Evolutionary conservation across 2,329 filamentous ascomycete genomes (phyloP), one percentile per base, ranked within the genome.

Genomic region (Mycogone perniciosa): DNA sequence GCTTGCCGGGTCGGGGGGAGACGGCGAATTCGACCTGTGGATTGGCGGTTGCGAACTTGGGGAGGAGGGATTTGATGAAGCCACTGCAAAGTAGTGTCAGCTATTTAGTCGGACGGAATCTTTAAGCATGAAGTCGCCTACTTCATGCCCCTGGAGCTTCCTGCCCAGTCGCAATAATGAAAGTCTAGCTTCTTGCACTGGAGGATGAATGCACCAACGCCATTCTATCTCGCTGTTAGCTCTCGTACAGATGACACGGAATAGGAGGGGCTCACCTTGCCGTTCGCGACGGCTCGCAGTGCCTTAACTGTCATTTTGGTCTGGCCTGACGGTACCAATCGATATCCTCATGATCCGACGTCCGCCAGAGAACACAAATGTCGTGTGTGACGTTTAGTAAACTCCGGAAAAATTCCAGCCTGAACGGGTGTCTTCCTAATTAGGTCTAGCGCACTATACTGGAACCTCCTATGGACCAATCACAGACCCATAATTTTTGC

Each of bases 181-280:
- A 99, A 89, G 69, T 96, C 89, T 69, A 99, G 77, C 66, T 86
- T 88, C 77, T 89, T 95, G 83, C 93, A 99, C 76, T 96, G 92
- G 52, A 96, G 82, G 71, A 99, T 89, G 76, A 97, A 97, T 67
- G 91, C 88, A 64, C 92, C 92, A 60, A 97, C 79, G 78, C 93
- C 93, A 76, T 99, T 97, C 91, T 97, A 33, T 6, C 33, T 40
- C 54, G 62, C 44, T 61, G 64, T 50, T 33, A 54, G 52, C 30
- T 44, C 31, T 38, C 27, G 10, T n/a, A 35, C 11, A 13, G 27
- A 30, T 26, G n/a, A 34, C 35, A n/a, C 20, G 11, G 20, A 29
- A 26, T 26, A 7, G 2, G 20, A n/a, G n/a, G 8, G 26, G 43
- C 45, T 20, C 73, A 82, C 81, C 67, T 77, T 75, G 66, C 77